Base-by-base conservation (phyloP, 305 asterid genomes). In the Striga hermonthica region DNA sequence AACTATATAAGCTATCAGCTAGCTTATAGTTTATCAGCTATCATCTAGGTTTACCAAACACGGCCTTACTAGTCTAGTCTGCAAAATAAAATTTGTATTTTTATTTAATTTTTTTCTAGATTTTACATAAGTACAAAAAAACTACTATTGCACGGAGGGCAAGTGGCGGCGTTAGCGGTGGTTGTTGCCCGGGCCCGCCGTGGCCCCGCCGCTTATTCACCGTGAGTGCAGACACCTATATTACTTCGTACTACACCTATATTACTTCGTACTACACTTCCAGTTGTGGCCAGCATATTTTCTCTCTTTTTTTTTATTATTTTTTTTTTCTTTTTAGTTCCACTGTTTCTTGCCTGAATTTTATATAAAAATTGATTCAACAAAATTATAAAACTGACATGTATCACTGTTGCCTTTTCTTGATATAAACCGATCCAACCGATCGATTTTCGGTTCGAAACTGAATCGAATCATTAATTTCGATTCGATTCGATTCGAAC, bases 131-230 rank as follows among this genome's bases (percentile, higher is more conserved):
- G 28, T 4, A 55, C 36, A 15, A 52, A 43, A 7, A 22, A 58
- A 54, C 13, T 39, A 49, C n/a, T 12, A 7, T 11, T 16, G 38
- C 4, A 56, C 3, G 57, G 11, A 40, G 57, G 75, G 36, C 70
- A 56, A 49, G 75, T 66, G 79, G 73, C 73, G 73, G 75, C 67
- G 66, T 54, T 22, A 37, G 69, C 69, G 79, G 75, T 65, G 69
- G 75, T 10, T 52, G 61, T 40, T 12, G 7, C 16, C 57, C 60
- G 65, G 55, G 35, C 67, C 63, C 73, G 34, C 69, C 43, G 39
- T 57, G 63, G 74, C 41, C 34, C 67, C 31, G 68, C 72, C 72
- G 64, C 53, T 65, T 3, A 37, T 45, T 57, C 10, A 56, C 22
- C 57, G 0, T 5, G 28, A 31, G 48, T n/a, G 13, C 35, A 14